Base-by-base conservation (phyloP, 306 rosid genomes). In the Casuarina cunninghamiana region DNA sequence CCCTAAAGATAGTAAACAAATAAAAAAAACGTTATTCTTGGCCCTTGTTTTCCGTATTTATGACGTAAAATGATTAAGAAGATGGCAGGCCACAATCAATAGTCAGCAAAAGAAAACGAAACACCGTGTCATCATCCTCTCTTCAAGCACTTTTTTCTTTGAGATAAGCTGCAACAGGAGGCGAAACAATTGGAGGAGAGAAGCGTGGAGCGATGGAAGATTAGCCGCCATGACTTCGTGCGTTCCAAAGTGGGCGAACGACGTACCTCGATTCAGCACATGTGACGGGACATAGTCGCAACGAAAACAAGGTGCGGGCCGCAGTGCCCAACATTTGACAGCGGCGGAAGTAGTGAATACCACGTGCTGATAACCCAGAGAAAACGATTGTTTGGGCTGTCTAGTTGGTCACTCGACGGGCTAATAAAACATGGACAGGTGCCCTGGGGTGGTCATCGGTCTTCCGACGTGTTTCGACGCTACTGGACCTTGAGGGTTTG, bases 191-290 rank as follows among this genome's bases (percentile, higher is more conserved):
- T 26, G 32, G 32, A 0, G 32, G 32, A 26, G 48, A n/a, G 32
- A 1, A 5, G 45, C 0, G 21, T 26, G 44, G 3, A 60, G 51
- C 7, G 39, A 49, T 5, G 79, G n/a, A 6, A 46, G 17, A 53
- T 62, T 66, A 73, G 74, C 83, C 83, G 74, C 60, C 83, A 53
- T 54, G 35, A 32, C 1, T 35, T 32, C 12, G 21, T 12, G 50
- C 2, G 41, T 16, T 16, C 38, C 42, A 55, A 57, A 15, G 19
- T 51, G 57, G 57, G 19, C 9, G 54, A 11, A 41, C 41, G 7
- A 10, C 69, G 35, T 46, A 8, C 37, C 3, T 51, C 60, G 57
- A 55, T 74, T 74, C 70, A 55, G 35, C 32, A 41, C 83, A 80
- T 70, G 83, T 67, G 75, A 67, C 75, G 2, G 3, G 46, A 44